These are phyloP conservation scores for Brassica carinata DNA, from an alignment of 345 rosid species.

Conservation along the genomic window DNA sequence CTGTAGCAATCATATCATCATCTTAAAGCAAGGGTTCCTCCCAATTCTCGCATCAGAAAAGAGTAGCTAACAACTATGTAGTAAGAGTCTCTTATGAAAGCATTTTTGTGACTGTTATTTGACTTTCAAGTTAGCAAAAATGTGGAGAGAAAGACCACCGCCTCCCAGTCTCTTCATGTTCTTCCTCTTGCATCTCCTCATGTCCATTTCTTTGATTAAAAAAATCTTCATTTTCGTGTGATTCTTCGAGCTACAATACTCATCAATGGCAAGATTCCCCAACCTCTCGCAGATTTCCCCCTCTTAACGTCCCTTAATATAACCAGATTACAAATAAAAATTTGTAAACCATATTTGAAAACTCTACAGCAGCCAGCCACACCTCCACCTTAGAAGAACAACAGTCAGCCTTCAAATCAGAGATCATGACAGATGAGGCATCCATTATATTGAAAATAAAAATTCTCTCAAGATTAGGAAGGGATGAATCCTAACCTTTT, in stretches of 20 bases:
- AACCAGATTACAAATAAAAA: neutral
- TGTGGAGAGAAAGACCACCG: conserved; percentile 78
- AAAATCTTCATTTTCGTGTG: neutral
- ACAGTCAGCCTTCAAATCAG: neutral
- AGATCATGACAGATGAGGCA: neutral
- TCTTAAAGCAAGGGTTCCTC: neutral
- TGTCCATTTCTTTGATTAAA: neutral
- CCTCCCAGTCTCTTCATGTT: conserved; percentile 81
- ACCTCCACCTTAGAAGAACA: neutral
- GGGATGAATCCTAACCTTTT: too few species aligned
- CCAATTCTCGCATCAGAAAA: neutral
- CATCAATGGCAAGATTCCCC: neutral
- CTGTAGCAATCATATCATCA: neutral
- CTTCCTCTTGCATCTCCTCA: conserved; percentile 44
- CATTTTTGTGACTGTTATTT: conserved; percentile 49
- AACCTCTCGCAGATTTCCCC: neutral
- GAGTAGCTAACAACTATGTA: too few species aligned
- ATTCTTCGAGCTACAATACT: neutral
- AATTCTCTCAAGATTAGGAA: too few species aligned
- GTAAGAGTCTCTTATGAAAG: conserved; percentile 40
- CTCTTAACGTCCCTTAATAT: neutral
- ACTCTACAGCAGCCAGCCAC: neutral
- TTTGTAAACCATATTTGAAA: neutral
- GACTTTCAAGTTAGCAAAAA: conserved; percentile 72
- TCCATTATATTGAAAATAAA: neutral